These are phyloP conservation scores for Collybia nuda DNA, from an alignment of 768 basidiomycete genomes.

Conservation along the genomic window DNA sequence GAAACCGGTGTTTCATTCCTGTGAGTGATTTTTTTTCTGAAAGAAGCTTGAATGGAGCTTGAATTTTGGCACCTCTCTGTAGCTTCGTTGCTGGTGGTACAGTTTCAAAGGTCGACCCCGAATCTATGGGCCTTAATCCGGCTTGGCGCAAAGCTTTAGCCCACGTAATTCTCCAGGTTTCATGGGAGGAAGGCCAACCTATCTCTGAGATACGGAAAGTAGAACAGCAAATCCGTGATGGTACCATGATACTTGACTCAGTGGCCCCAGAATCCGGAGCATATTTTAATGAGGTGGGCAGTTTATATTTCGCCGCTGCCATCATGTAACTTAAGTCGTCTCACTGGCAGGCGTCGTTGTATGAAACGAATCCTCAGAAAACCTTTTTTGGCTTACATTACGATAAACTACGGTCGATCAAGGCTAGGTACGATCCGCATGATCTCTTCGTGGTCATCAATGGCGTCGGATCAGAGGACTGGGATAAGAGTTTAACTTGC, in stretches of 20 bases:
- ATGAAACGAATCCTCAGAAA: slow-evolving; percentile 38
- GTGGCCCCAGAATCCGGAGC: slow-evolving; percentile 36
- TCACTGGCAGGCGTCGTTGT: slow-evolving; percentile 35
- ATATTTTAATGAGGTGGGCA: slow-evolving; percentile 50
- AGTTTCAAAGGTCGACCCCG: slow-evolving; percentile 34
- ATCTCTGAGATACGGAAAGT: slow-evolving; percentile 16
- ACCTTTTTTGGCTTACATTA: slow-evolving; percentile 50
- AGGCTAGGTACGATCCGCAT: slow-evolving; percentile 42
- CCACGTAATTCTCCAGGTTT: slow-evolving; percentile 20
- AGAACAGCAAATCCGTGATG: slow-evolving; percentile 15
- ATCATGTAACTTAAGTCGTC: no score
- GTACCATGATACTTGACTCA: slow-evolving; percentile 21
- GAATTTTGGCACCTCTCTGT: not conserved
- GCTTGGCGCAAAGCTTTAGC: slow-evolving; percentile 45
- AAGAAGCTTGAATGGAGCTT: not conserved
- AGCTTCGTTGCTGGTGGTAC: slow-evolving; percentile 46
- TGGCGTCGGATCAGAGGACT: slow-evolving; percentile 52
- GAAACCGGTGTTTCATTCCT: slow-evolving; percentile 6
- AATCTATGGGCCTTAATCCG: slow-evolving; percentile 43
- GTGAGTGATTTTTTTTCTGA: slow-evolving; percentile 5
- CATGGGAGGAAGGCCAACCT: slow-evolving; percentile 27
- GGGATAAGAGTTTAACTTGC: slow-evolving; percentile 34
- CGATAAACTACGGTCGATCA: slow-evolving; percentile 36
- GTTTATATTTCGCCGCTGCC: not conserved
- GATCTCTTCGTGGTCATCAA: slow-evolving; percentile 42